A percentile compares a stretch with the other conserved stretches of the same genome.
phyloP scores from a whole-genome alignment of 73 alveolate species.

The Halteria grandinella region DNA sequence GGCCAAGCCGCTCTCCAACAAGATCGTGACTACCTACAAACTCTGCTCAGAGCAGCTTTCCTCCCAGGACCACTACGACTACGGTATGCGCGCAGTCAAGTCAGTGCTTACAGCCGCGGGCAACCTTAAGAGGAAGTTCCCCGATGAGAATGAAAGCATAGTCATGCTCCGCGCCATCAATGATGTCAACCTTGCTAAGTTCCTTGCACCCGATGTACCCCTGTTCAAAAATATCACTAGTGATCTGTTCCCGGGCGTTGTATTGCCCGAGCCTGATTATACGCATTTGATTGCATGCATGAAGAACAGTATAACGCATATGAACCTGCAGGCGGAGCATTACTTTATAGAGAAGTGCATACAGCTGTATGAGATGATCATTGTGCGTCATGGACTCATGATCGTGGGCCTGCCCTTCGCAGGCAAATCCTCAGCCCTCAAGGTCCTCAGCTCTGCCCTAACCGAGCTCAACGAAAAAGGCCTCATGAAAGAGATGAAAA shows the following conservation, averaged over 20 bases:
- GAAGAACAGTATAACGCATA: conserved; percentile 72
- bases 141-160: conserved; percentile 94
- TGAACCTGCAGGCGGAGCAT: conserved; percentile 91
- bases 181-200: conserved; percentile 98
- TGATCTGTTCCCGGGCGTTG: conserved; percentile 98
- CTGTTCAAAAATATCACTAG: conserved; percentile 96
- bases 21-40: conserved; percentile 94
- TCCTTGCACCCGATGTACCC: conserved; percentile 96
- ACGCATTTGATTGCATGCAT: conserved; percentile 88
- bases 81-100: conserved; percentile 98
- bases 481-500: conserved; percentile 90
- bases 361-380: conserved; percentile 97
- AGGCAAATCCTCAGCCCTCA: conserved; percentile 97
- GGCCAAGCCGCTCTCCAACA: conserved; percentile 93
- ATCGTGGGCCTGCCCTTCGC: conserved; percentile 99
- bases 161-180: conserved; percentile 97
- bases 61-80: conserved; percentile 96
- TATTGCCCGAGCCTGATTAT: conserved; percentile 97
- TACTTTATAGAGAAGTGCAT: conserved; percentile 95
- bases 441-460: conserved; percentile 94
- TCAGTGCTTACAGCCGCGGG: conserved; percentile 97
- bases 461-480: conserved; percentile 94
- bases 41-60: conserved; percentile 97
- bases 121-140: conserved; percentile 92
- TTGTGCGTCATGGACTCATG: conserved; percentile 99